Base-by-base conservation (phyloP, 306 rosid genomes). In the Acmispon strigosus region DNA sequence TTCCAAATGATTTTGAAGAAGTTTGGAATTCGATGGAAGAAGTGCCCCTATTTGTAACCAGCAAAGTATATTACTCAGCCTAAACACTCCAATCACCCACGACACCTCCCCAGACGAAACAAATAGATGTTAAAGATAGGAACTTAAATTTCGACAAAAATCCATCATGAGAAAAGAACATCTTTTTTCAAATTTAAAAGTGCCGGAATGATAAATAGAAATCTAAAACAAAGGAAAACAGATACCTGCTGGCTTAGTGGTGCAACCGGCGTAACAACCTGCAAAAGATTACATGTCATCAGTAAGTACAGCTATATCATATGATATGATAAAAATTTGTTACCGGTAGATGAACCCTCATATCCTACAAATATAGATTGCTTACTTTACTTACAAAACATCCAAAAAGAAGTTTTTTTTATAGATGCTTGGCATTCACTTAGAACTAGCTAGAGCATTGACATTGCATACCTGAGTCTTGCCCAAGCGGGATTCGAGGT, bases 201-300 rank as follows among this genome's bases (percentile, higher is more conserved):
- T 22, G 3, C 24, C 3, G 24, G 24, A 37, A 12, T 13, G 2
- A 57, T 39, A 50, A 66, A 36, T 5, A 45, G 20, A 60, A 60
- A 41, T 16, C 29, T 13, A 34, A 16, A 45, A 63, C 5, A 37
- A 78, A 76, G 11, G 62, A 37, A 58, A n/a, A 42, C 14, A 41
- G 10, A 69, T 90, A 95, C 99, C 97, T 91, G 99, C 81, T 95
- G 99, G 63, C 97, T 95, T 63, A 95, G 81, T 62, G 99, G 99
- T 37, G 99, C 97, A 70, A 95, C 91, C 4, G 99, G 99, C 1
- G 99, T 95, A 72, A 95, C 97, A 82, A 95, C 97, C 99, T 95
- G 92, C 76, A 80, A 80, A 78, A 76, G 3, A 29, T 68, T 19
- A 27, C 44, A 59, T 44, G 50, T 7, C 34, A 39, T 82, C 60